Percentiles rank a stretch among this genome's conserved stretches.
phyloP scores from a whole-genome alignment of 345 rosid genomes.

The Populus simonii region DNA sequence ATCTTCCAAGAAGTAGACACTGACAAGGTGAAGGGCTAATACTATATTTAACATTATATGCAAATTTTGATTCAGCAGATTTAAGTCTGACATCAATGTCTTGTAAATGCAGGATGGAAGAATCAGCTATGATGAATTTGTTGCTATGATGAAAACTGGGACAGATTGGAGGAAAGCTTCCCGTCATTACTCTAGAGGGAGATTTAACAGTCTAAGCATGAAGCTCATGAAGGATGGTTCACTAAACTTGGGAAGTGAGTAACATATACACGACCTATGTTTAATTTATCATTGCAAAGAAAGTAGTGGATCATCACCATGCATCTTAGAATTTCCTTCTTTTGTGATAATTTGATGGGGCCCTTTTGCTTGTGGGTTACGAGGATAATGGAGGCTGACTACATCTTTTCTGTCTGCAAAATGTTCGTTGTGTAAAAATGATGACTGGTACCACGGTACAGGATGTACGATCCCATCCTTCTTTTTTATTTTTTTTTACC shows the following conservation, averaged over 20 bases:
- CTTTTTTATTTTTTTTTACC: neutral
- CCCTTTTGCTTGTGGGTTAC: constrained; percentile 17
- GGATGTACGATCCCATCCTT: constrained; percentile 23
- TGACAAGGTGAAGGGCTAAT: constrained; percentile 62
- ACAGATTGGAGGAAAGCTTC: constrained; percentile 99
- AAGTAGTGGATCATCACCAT: constrained; percentile 23
- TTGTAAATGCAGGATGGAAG: constrained; percentile 70
- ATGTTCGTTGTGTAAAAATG: constrained; percentile 25
- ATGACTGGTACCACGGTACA: constrained; percentile 20
- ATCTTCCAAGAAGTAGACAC: constrained; percentile 99
- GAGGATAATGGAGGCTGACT: constrained; percentile 11
- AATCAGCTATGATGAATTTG: constrained; percentile 96
- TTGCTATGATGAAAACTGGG: constrained; percentile 98
- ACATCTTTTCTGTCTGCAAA: constrained; percentile 19
- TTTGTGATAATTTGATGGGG: constrained; percentile 31
- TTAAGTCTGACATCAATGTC: constrained; percentile 11
- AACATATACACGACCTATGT: constrained; percentile 16
- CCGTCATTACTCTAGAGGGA: constrained; percentile 99
- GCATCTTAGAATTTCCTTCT: constrained; percentile 25
- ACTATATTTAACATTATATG: neutral
- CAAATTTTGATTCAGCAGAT: neutral
- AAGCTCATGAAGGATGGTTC: constrained; percentile 98
- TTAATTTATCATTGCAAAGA: constrained; percentile 19
- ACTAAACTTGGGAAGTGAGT: constrained; percentile 72
- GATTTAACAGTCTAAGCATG: constrained; percentile 96